A percentile compares a stretch with the other conserved stretches of the same genome.
phyloP scores from a whole-genome alignment of 495 filamentous ascomycete genomes.

The Trichoderma erinaceum region DNA sequence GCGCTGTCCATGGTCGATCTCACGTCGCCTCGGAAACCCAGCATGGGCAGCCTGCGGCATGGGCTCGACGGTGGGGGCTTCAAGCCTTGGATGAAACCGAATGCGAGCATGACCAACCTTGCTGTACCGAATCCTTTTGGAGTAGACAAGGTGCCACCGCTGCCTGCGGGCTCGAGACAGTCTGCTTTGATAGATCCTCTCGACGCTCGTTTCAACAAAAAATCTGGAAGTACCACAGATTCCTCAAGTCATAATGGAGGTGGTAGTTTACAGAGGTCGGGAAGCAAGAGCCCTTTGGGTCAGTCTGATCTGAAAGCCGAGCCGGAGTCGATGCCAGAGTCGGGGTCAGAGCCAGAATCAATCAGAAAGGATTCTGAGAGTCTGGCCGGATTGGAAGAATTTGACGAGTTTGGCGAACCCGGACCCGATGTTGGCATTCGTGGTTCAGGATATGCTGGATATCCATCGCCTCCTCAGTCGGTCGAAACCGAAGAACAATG shows the following conservation, averaged over 20 bases:
- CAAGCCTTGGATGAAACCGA: slow-evolving; percentile 25
- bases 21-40: neutral
- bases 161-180: slow-evolving; percentile 24
- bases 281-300: slow-evolving; percentile 31
- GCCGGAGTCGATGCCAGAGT: slow-evolving; percentile 16
- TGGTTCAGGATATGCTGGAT: slow-evolving; percentile 1
- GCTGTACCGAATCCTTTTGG: slow-evolving; percentile 18
- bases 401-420: slow-evolving; percentile 23
- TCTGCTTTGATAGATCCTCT: slow-evolving; percentile 37
- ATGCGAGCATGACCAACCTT: slow-evolving; percentile 10
- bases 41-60: slow-evolving; percentile 12
- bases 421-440: slow-evolving; percentile 13
- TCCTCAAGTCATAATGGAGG: neutral
- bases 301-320: slow-evolving; percentile 27
- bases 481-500: slow-evolving; percentile 8
- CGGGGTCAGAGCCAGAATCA: neutral
- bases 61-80: neutral
- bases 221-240: slow-evolving; percentile 16
- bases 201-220: slow-evolving; percentile 33
- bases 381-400: slow-evolving; percentile 28
- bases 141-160: slow-evolving; percentile 17
- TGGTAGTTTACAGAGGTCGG: slow-evolving; percentile 14
- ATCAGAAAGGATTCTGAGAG: too few species aligned
- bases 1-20: slow-evolving; percentile 15
- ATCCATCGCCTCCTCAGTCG: slow-evolving; percentile 14